Conservation (phyloP, 2,329 filamentous ascomycete species). For the Diaporthe vexans region DNA sequence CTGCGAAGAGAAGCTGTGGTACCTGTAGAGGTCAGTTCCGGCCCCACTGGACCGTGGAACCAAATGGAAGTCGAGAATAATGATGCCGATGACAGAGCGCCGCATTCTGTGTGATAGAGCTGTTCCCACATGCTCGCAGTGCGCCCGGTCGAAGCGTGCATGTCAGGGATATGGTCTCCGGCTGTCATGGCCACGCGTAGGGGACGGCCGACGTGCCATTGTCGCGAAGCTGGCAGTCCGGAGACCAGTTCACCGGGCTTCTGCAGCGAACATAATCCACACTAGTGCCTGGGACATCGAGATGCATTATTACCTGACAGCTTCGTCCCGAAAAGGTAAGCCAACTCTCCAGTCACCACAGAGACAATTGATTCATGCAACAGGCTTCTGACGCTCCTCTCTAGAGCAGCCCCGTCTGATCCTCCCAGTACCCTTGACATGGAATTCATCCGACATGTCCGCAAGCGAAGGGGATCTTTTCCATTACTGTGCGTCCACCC, state of each 20-base stretch:
- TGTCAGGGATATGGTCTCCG: not conserved
- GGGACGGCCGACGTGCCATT: not conserved
- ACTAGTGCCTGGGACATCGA: constrained; percentile 7
- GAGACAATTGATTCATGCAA: not conserved
- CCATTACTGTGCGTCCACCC: not conserved
- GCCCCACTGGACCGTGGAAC: not conserved
- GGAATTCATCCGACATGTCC: constrained; percentile 16
- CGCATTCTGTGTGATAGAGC: not conserved
- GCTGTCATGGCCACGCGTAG: not conserved
- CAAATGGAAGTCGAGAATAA: not conserved
- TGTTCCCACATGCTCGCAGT: not conserved
- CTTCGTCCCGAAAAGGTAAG: constrained; percentile 5
- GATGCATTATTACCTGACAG: constrained; percentile 1
- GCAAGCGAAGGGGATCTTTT: constrained; percentile 19
- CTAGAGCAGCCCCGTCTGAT: not conserved
- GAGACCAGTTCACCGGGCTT: not conserved
- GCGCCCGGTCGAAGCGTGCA: constrained; percentile 1
- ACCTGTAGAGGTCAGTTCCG: constrained; percentile 4
- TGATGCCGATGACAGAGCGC: not conserved
- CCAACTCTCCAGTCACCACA: not conserved
- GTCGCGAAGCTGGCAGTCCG: not conserved
- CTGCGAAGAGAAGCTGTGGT: constrained; percentile 8
- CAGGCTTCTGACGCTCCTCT: not conserved
- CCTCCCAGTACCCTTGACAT: not conserved
- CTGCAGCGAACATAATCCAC: constrained; percentile 9